Evolutionary conservation across 371 early-diverging fungal species (phyloP), one percentile per base, ranked within the genome.

Genomic region (Conidiobolus incongruus): DNA sequence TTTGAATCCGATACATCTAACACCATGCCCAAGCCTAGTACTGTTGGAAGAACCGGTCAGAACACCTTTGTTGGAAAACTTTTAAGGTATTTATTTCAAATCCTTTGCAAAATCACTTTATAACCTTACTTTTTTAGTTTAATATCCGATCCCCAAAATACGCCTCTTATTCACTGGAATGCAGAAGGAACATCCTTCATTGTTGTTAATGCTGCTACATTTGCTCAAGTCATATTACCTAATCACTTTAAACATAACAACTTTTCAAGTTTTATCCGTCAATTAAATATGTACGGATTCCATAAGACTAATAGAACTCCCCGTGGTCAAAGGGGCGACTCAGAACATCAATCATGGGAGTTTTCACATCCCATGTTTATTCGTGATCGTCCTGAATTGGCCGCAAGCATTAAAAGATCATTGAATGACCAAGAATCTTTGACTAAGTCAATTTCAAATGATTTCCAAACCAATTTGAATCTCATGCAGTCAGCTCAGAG

Each of bases 291-390:
- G 72, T 72, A 76, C 44, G 78, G 73, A 17, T 70, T 66, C 39
- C 62, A 70, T 47, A 87, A 87, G 51, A 70, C 82, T 48, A 87
- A 77, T 68, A 68, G 81, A 58, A 68, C 79, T 36, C 81, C 83
- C 7, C 65, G 86, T 40, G 87, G 87, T 1, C 76, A 78, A 49
- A 72, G 82, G 23, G 78, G 75, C 19, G 51, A 70, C 38, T 75
- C 75, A 5, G 85, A 81, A 51, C 79, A 80, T 55, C 83, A 84
- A 55, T 72, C 83, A 50, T 89, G 90, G 90, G 87, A 86, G 58
- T 89, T 89, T 55, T 81, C 80, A 35, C 87, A 89, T 51, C 66
- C 77, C 42, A 77, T 79, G 48, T 89, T 89, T 48, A 43, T 77
- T 28, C 68, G 79, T 38, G 79, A 72, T 40, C 70, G 77, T 7